Evolutionary conservation across 768 basidiomycete genomes (phyloP).

Genomic region (Lanmaoa rubissima): DNA sequence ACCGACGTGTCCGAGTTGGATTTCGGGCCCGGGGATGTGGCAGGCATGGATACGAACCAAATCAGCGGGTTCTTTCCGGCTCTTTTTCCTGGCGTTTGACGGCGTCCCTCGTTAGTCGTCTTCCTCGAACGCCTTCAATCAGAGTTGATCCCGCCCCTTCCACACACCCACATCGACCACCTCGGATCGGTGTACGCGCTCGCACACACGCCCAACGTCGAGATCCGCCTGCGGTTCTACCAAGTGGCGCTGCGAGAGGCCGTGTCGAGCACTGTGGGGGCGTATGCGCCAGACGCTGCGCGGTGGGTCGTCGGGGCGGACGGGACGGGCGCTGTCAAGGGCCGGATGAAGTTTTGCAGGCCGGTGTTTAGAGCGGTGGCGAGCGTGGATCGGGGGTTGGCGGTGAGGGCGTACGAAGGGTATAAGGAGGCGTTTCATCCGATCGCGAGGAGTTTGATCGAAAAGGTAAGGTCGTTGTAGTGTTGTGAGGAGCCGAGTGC

Average conservation of each 20-base stretch:
- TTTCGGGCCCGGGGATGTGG: constrained; percentile 62
- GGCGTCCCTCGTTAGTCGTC: constrained; percentile 49
- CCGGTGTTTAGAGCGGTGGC: constrained; percentile 57
- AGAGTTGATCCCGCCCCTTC: constrained; percentile 48
- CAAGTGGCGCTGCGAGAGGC: constrained; percentile 59
- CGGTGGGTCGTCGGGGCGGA: constrained; percentile 66
- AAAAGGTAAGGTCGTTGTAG: constrained; percentile 50
- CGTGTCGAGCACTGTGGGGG: constrained; percentile 43
- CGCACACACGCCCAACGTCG: constrained; percentile 60
- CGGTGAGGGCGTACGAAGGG: constrained; percentile 47
- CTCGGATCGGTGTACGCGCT: constrained; percentile 54
- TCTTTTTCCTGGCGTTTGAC: not conserved
- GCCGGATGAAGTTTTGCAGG: constrained; percentile 84
- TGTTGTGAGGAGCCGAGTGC: not conserved
- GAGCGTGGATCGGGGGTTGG: constrained; percentile 52
- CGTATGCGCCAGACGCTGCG: constrained; percentile 52
- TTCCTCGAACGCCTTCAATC: constrained; percentile 80
- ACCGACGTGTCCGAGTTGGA: constrained; percentile 44
- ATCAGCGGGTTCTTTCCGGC: constrained; percentile 47
- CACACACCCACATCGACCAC: constrained; percentile 53
- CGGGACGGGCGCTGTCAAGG: constrained; percentile 61
- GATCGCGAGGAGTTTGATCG: constrained; percentile 71
- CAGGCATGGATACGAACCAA: constrained; percentile 70
- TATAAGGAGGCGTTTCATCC: constrained; percentile 66
- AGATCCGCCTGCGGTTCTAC: constrained; percentile 79